Percentiles rank a stretch among this genome's conserved stretches.
phyloP scores from a whole-genome alignment of 2,329 filamentous ascomycete species.

The Trichoderma polysporum region DNA sequence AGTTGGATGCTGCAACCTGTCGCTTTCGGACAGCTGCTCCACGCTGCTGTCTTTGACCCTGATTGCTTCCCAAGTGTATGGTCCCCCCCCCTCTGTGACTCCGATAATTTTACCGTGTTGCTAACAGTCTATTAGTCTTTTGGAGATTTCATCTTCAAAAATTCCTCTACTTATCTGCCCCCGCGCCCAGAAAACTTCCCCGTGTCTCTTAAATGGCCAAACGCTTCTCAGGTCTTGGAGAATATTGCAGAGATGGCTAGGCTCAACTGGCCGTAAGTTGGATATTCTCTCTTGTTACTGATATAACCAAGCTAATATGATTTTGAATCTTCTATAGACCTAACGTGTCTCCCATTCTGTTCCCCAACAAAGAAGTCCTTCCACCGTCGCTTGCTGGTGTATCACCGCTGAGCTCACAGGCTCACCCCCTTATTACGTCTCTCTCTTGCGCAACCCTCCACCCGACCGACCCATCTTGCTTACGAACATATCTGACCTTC shows the following conservation, averaged over 20 bases:
- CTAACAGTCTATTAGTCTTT: constrained; percentile 10
- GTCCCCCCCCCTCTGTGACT: not conserved
- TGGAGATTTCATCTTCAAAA: constrained; percentile 60
- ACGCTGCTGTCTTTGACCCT: constrained; percentile 73
- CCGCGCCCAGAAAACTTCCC: constrained; percentile 68
- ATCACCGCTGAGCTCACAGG: constrained; percentile 74
- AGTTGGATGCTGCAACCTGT: constrained; percentile 80
- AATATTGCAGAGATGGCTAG: constrained; percentile 78
- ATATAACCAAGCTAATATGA: not conserved
- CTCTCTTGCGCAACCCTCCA: constrained; percentile 90
- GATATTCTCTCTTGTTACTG: not conserved
- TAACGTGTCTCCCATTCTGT: constrained; percentile 83
- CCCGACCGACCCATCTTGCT: constrained; percentile 82
- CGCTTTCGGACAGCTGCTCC: constrained; percentile 72
- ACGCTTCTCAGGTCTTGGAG: constrained; percentile 72
- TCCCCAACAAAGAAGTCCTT: constrained; percentile 69
- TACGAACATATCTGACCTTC: constrained; percentile 82
- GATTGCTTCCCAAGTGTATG: constrained; percentile 67
- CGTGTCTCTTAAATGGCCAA: constrained; percentile 68
- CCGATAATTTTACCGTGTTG: not conserved
- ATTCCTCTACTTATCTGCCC: constrained; percentile 79
- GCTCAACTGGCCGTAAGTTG: constrained; percentile 76
- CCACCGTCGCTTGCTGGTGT: constrained; percentile 66
- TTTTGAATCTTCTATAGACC: constrained; percentile 47
- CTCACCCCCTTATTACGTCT: constrained; percentile 81